Evolutionary conservation across 345 rosid genomes (phyloP).

Genomic region (Camelina laxa): DNA sequence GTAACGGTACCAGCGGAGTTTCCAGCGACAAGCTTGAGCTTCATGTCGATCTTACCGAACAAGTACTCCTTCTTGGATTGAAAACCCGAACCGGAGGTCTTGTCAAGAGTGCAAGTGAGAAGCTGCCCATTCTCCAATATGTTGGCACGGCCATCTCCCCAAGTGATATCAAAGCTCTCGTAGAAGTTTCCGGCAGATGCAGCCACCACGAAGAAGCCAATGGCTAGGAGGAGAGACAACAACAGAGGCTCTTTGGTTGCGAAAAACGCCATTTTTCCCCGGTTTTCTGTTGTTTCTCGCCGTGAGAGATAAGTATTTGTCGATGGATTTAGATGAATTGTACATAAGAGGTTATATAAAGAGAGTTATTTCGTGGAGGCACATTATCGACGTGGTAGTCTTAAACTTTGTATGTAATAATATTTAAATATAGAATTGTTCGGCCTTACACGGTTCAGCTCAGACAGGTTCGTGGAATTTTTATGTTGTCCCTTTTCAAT

Average conservation of each 20-base stretch:
- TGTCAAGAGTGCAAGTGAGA: slow-evolving; percentile 52
- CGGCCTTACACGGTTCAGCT: slow-evolving; percentile 34
- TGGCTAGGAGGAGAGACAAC: slow-evolving; percentile 23
- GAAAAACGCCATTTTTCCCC: slow-evolving; percentile 15
- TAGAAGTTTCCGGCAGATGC: slow-evolving; percentile 47
- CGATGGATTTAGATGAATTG: slow-evolving; percentile 13
- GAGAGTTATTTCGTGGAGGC: slow-evolving; percentile 44
- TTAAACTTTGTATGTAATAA: slow-evolving; percentile 31
- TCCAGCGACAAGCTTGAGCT: slow-evolving; percentile 58
- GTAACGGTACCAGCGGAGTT: slow-evolving; percentile 53
- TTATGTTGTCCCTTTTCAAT: background rate
- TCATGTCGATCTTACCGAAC: slow-evolving; percentile 53
- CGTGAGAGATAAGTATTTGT: slow-evolving; percentile 25
- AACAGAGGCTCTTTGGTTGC: slow-evolving; percentile 34
- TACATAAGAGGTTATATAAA: slow-evolving; percentile 17
- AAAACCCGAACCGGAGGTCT: slow-evolving; percentile 55
- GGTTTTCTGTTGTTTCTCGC: slow-evolving; percentile 28
- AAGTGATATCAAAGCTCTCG: slow-evolving; percentile 48
- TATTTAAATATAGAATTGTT: slow-evolving; percentile 29
- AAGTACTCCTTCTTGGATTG: slow-evolving; percentile 52
- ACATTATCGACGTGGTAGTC: slow-evolving; percentile 45
- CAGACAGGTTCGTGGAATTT: slow-evolving; percentile 19
- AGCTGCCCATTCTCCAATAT: slow-evolving; percentile 51
- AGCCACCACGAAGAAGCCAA: slow-evolving; percentile 39
- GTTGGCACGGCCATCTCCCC: slow-evolving; percentile 54